Evolutionary conservation across 306 rosid genomes (phyloP).

Genomic region (Pyrus bretschneideri): DNA sequence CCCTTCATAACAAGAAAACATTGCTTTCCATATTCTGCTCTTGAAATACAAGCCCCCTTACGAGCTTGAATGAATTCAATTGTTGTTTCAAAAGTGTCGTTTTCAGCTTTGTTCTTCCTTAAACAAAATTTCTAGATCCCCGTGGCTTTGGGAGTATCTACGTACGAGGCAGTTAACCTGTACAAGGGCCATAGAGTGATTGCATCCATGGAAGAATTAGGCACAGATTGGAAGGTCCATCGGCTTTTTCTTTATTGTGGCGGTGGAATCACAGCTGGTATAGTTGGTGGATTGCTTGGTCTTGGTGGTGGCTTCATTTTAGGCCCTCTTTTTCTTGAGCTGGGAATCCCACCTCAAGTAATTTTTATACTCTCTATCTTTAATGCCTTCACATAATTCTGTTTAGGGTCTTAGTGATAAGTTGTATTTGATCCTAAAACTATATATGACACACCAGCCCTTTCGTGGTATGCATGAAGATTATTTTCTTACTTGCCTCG

Average conservation of each 20-base stretch:
- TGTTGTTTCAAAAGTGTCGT: neutral
- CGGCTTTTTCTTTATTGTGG: constrained; percentile 40
- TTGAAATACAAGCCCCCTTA: neutral
- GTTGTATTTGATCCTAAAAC: too few species aligned
- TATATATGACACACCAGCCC: too few species aligned
- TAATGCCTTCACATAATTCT: neutral
- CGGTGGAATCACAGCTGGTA: constrained; percentile 52
- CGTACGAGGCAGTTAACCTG: constrained; percentile 53
- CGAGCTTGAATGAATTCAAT: neutral
- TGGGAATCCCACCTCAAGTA: constrained; percentile 85
- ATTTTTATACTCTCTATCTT: neutral
- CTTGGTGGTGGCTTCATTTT: constrained; percentile 76
- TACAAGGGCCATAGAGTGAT: constrained; percentile 53
- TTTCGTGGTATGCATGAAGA: too few species aligned
- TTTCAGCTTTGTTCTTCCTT: neutral
- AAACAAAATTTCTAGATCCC: neutral
- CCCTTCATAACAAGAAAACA: neutral
- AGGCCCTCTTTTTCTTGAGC: constrained; percentile 79
- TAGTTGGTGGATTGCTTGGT: constrained; percentile 84
- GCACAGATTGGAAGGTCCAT: constrained; percentile 27
- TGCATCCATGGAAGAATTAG: constrained; percentile 45
- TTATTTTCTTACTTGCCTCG: too few species aligned
- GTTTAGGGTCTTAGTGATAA: neutral
- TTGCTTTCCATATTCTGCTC: neutral
- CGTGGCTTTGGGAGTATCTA: constrained; percentile 40